Base-by-base conservation (phyloP, 2,329 filamentous ascomycete genomes). In the Venturia nashicola region DNA sequence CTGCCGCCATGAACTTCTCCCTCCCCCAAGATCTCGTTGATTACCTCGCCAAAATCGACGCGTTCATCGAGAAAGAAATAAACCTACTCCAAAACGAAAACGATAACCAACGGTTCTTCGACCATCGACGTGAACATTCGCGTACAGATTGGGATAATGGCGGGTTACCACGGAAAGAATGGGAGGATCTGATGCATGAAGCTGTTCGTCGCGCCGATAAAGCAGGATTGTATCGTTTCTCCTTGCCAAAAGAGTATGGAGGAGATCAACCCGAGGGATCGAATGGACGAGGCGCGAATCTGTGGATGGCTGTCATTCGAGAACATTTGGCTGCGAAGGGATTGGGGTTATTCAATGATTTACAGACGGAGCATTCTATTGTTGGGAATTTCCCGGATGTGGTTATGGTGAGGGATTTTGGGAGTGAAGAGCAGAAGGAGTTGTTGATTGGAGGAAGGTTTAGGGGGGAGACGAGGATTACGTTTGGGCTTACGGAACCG, bases 51-150 rank as follows among this genome's bases (percentile, higher is more conserved):
- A 71, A 74, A n/a, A 74, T 86, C 14, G 83, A 86, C 72, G 69
- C 70, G n/a, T 86, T 86, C 73, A 85, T 86, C 67, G 74, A 78
- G 2, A 69, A 71, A 16, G 77, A 78, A 60, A 86, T 85, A 67
- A 72, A 74, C 0, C 83, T 82, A 0, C 74, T 85, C 0, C 82
- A 86, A 70, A 72, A 80, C 66, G 72, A 74, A 32, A 72, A 82
- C 68, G 82, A 86, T 71, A 86, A 86, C 69, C 76, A 83, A 63
- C 80, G 83, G 65, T 87, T 87, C 78, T 86, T 87, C 73, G 83
- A 86, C 71, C 81, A 87, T 71, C 80, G 84, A 20, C 81, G 84
- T 67, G 84, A 87, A 68, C 78, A 85, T 68, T 76, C 82, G 7
- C 81, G 84, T 42, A 87, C 84, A 1, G 79, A 86, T 69, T 86